phyloP scores from a whole-genome alignment of 73 alveolate species.

The Blepharisma japonicum region DNA sequence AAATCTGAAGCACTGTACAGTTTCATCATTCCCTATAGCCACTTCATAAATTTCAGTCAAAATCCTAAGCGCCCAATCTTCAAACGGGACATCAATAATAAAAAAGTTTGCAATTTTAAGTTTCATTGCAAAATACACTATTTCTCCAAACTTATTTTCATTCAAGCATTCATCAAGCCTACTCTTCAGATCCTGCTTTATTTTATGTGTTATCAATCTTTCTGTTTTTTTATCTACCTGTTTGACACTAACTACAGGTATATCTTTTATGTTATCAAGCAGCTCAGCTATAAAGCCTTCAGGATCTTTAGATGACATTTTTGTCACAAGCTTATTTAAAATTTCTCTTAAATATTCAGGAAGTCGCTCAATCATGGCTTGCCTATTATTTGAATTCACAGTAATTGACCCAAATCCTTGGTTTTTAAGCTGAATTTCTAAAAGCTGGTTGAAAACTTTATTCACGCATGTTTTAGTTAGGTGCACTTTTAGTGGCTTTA shows the following conservation, averaged over 20 bases:
- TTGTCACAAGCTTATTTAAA: slow-evolving; percentile 1
- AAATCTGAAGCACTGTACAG: too few relatives aligned
- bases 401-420: background rate
- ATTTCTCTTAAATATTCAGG: slow-evolving; percentile 11
- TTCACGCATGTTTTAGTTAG: background rate
- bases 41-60: too few relatives aligned
- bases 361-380: background rate
- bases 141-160: background rate
- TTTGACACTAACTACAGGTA: background rate
- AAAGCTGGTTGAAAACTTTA: background rate
- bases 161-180: background rate
- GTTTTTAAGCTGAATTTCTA: background rate
- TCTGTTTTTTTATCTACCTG: slow-evolving; percentile 20
- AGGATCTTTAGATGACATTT: background rate
- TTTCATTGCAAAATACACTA: background rate
- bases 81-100: too few relatives aligned
- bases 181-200: background rate
- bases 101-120: background rate
- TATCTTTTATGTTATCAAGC: slow-evolving; percentile 17
- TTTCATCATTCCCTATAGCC: too few relatives aligned
- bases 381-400: slow-evolving; percentile 1
- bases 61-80: too few relatives aligned
- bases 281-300: slow-evolving; percentile 22
- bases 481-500: background rate
- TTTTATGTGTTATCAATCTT: background rate